Percentiles rank a stretch among this genome's conserved stretches.
Evolutionary conservation across 2,329 filamentous ascomycete species (phyloP).

Genomic region (Dendryphion nanum): DNA sequence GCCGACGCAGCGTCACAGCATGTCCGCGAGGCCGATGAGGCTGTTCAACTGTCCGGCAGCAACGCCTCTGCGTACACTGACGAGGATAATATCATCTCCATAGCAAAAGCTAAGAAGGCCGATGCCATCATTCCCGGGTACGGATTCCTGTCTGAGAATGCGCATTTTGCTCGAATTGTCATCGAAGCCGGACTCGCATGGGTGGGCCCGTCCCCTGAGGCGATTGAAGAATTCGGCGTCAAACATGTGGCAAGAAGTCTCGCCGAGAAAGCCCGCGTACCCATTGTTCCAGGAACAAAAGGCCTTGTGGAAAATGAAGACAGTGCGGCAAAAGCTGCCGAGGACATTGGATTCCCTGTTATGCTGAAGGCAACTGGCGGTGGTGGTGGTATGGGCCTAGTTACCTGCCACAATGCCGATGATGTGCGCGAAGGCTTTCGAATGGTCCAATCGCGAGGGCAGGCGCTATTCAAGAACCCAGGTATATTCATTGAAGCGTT

Average conservation of each 20-base stretch:
- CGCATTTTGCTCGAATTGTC: constrained; percentile 58
- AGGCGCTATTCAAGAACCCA: neutral
- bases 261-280: constrained; percentile 53
- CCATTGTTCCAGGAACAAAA: constrained; percentile 55
- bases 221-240: constrained; percentile 57
- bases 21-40: constrained; percentile 55
- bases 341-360: constrained; percentile 51
- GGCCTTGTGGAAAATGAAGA: constrained; percentile 49
- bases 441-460: neutral
- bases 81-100: constrained; percentile 47
- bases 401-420: neutral
- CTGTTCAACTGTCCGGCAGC: constrained; percentile 49
- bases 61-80: constrained; percentile 53
- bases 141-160: constrained; percentile 65
- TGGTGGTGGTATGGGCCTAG: constrained; percentile 79
- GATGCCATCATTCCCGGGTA: constrained; percentile 68
- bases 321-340: constrained; percentile 43
- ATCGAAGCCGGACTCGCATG: constrained; percentile 56
- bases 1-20: constrained; percentile 56
- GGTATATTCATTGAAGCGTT: constrained; percentile 52
- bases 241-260: constrained; percentile 59
- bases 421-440: neutral
- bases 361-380: constrained; percentile 62
- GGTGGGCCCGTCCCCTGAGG: constrained; percentile 56
- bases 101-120: constrained; percentile 49